Conservation (phyloP, 768 basidiomycete species). For the Vishniacozyma victoriae region DNA sequence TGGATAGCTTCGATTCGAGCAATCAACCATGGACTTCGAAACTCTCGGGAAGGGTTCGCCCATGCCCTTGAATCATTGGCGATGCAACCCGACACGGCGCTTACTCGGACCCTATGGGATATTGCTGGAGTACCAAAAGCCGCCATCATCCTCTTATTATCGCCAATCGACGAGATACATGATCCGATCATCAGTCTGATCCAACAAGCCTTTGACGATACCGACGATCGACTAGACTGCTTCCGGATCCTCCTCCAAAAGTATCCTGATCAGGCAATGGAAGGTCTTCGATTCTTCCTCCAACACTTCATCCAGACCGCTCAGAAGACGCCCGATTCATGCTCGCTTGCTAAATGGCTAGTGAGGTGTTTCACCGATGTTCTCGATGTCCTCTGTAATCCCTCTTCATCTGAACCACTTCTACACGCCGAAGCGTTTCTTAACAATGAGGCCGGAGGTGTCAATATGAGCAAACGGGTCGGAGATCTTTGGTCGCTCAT, state of each 20-base stretch:
- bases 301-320: constrained; percentile 62
- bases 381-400: constrained; percentile 70
- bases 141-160: constrained; percentile 67
- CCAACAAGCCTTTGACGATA: constrained; percentile 72
- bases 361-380: constrained; percentile 90
- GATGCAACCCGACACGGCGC: constrained; percentile 56
- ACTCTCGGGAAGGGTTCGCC: constrained; percentile 61
- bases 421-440: constrained; percentile 49
- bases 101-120: constrained; percentile 56
- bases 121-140: constrained; percentile 57
- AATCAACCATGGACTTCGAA: constrained; percentile 59
- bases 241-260: constrained; percentile 71
- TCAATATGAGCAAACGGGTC: constrained; percentile 54
- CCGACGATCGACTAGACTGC: constrained; percentile 81
- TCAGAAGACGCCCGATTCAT: constrained; percentile 69
- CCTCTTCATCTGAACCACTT: constrained; percentile 58
- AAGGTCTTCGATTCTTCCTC: constrained; percentile 67
- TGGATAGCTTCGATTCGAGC: constrained; percentile 51
- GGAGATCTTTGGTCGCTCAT: constrained; percentile 75
- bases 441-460: constrained; percentile 21
- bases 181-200: constrained; percentile 71
- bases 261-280: constrained; percentile 60
- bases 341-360: constrained; percentile 77
- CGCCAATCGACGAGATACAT: constrained; percentile 70
- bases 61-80: constrained; percentile 61